These are phyloP conservation scores for Dactylellina haptotyla DNA, from an alignment of 2,329 filamentous ascomycete genomes.

Conservation along the genomic window DNA sequence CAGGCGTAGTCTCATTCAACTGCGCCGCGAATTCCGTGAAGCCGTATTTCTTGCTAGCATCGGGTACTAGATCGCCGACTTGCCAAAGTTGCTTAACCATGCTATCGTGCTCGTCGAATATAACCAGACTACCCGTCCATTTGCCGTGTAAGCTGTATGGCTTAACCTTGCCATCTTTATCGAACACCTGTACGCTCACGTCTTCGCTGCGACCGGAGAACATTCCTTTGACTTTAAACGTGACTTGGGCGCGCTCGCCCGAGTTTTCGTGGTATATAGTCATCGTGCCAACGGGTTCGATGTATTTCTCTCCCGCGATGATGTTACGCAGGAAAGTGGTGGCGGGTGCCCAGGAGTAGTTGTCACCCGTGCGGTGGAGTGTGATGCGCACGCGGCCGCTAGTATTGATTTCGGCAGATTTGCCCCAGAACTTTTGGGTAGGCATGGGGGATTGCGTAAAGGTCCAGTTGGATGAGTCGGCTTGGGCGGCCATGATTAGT, in stretches of 20 bases:
- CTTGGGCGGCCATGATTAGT: slow-evolving; percentile 91
- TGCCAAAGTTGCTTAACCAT: slow-evolving; percentile 80
- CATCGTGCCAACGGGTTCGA: slow-evolving; percentile 93
- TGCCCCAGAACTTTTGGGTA: slow-evolving; percentile 98
- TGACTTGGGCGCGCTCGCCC: slow-evolving; percentile 82
- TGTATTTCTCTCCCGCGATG: slow-evolving; percentile 97
- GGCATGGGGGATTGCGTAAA: slow-evolving; percentile 87
- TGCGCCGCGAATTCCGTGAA: slow-evolving; percentile 85
- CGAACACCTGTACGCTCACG: slow-evolving; percentile 78
- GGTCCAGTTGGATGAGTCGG: slow-evolving; percentile 85
- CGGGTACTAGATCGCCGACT: slow-evolving; percentile 79
- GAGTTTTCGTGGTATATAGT: slow-evolving; percentile 83
- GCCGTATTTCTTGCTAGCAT: slow-evolving; percentile 83
- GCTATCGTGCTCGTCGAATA: slow-evolving; percentile 60
- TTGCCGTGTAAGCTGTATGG: slow-evolving; percentile 78
- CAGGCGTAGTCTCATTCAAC: slow-evolving; percentile 84
- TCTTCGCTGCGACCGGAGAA: slow-evolving; percentile 95
- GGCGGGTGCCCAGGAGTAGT: slow-evolving; percentile 87
- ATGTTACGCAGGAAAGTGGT: slow-evolving; percentile 95
- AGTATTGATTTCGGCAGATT: slow-evolving; percentile 91
- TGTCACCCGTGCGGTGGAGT: slow-evolving; percentile 78
- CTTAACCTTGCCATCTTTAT: slow-evolving; percentile 72
- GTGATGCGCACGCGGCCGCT: slow-evolving; percentile 85
- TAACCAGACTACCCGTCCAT: slow-evolving; percentile 77
- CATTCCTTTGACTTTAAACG: slow-evolving; percentile 96